Base-by-base conservation (phyloP, 1,284 basidiomycete species). In the Sanguinoderma infundibulare region DNA sequence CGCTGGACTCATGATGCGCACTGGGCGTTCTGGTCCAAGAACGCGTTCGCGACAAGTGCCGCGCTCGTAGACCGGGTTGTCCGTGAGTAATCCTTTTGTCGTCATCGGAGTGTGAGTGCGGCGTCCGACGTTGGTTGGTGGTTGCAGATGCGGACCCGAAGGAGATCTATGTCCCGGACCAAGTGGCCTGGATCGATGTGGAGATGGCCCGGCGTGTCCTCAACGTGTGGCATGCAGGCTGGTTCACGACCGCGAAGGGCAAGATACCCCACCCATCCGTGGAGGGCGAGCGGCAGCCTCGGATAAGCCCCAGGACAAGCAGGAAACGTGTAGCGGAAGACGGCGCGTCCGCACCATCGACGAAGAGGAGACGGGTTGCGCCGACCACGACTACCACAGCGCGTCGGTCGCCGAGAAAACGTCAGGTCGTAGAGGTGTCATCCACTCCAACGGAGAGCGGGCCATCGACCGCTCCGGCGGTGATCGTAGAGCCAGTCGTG, bases 1-100 rank as follows among this genome's bases (percentile, higher is more conserved):
- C 51, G 44, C 28, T 57, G 63, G 15, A 44, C 22, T 28, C 63
- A 69, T 14, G 60, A 61, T 1, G 67, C 67, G 20, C 70, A 71
- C 36, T 70, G 69, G 55, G 60, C 66, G 17, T 63, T 72, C 62
- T 72, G 71, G 71, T 65, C 61, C 10, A 24, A 49, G 7, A 54
- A 59, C 15, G 38, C 47, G 22, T 49, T 58, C 36, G n/a, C 28
- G 14, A 53, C 46, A 36, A 69, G 63, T 5, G 63, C 65, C 9
- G 52, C 39, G 34, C 52, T 63, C 22, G 63, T 71, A 2, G 51
- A 59, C 9, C 30, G 46, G 38, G 26, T 62, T n/a, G 54, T 62
- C 17, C 54, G 61, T 40, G 60, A 65, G 47, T 57, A 14, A 14
- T 10, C 20, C 17, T 39, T 39, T 36, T 22, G 9, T 22, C 1